Evolutionary conservation across 768 basidiomycete genomes (phyloP).

Genomic region (Lentinula guzmanii): DNA sequence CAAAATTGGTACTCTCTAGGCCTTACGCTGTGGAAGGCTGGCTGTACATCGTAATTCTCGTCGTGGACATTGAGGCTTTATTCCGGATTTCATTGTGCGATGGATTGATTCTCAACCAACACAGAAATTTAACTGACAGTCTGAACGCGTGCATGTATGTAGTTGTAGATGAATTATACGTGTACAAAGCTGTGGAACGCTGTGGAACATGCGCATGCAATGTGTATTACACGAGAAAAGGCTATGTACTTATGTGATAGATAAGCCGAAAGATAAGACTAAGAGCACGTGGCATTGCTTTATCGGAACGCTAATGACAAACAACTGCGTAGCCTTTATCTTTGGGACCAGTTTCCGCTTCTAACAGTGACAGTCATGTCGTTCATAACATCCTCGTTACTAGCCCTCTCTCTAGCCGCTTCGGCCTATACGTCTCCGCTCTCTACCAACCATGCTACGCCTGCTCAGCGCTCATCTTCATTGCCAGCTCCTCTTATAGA

Average conservation of each 20-base stretch:
- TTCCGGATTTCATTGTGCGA: too few species aligned
- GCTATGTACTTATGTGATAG: background rate
- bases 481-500: slow-evolving; percentile 56
- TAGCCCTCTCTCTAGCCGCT: slow-evolving; percentile 34
- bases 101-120: too few species aligned
- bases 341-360: background rate
- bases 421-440: slow-evolving; percentile 39
- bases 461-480: slow-evolving; percentile 34
- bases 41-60: too few species aligned
- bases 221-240: background rate
- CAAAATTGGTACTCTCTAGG: too few species aligned
- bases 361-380: slow-evolving; percentile 1
- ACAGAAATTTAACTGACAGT: too few species aligned
- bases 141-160: too few species aligned
- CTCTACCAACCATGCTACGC: slow-evolving; percentile 31
- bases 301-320: background rate
- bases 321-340: background rate
- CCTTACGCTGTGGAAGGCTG: too few species aligned
- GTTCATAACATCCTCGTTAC: slow-evolving; percentile 25
- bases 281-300: background rate
- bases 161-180: too few species aligned
- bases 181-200: background rate
- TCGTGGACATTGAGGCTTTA: too few species aligned
- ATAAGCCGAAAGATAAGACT: background rate
- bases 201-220: background rate